These are phyloP conservation scores for Tetrapisispora arboricola DNA, from an alignment of 805 yeast species.

Conservation along the genomic window DNA sequence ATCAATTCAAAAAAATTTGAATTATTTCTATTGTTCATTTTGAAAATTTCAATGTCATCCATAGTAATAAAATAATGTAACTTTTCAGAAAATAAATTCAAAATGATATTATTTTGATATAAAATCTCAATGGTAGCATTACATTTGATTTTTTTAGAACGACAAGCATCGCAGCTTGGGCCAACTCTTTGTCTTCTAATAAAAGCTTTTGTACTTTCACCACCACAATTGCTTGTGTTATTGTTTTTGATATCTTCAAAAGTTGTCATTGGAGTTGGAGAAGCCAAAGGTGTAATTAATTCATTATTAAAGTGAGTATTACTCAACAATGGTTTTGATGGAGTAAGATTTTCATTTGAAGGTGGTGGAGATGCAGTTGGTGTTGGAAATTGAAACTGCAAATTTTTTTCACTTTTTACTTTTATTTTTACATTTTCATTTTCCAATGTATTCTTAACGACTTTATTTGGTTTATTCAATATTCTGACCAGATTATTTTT, in stretches of 20 bases:
- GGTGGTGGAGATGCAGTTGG: conserved; percentile 1
- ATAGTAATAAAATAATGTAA: conserved; percentile 17
- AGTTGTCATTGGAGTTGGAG: background rate
- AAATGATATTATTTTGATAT: conserved; percentile 16
- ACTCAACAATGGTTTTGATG: background rate
- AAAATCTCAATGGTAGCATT: conserved; percentile 51
- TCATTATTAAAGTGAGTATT: no score
- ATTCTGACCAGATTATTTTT: background rate
- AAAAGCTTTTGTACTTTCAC: background rate
- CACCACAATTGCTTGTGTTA: background rate
- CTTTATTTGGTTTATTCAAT: background rate
- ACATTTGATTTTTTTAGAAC: conserved; percentile 65
- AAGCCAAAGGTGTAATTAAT: background rate
- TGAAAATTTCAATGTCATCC: conserved; percentile 8
- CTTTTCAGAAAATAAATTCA: conserved; percentile 4
- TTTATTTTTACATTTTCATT: background rate
- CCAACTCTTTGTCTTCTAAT: conserved; percentile 54
- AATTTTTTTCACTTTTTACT: no score
- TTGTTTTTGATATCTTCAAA: background rate
- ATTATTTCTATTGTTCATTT: background rate
- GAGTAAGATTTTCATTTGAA: background rate
- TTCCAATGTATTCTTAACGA: background rate
- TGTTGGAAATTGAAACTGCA: conserved; percentile 1
- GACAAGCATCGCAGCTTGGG: conserved; percentile 66
- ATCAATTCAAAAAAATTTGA: background rate